These are phyloP conservation scores for Onygenales sp. DNA, from an alignment of 2,329 filamentous ascomycete genomes.

Conservation along the genomic window DNA sequence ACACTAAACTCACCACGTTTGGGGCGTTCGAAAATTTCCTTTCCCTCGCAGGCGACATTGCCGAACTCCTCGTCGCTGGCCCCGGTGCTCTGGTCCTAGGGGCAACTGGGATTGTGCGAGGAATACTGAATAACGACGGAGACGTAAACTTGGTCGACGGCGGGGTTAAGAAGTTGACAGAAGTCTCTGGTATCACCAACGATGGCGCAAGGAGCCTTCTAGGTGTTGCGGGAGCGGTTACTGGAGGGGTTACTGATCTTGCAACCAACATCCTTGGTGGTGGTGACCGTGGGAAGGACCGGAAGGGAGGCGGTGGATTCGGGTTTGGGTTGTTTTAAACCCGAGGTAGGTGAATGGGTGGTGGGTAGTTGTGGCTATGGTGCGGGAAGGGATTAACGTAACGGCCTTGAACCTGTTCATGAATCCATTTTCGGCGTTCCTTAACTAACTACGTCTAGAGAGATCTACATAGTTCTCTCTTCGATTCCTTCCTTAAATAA, in stretches of 20 bases:
- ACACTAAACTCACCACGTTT: background rate
- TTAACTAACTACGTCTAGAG: no score
- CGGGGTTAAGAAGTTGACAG: background rate
- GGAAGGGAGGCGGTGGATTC: background rate
- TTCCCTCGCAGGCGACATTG: slow-evolving; percentile 2
- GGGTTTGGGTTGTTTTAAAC: background rate
- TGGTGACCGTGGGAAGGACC: background rate
- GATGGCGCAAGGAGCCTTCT: background rate
- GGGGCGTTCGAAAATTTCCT: background rate
- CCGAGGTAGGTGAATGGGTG: background rate
- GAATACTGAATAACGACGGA: background rate
- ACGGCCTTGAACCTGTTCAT: no score
- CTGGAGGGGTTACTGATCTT: background rate
- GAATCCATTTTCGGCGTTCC: no score
- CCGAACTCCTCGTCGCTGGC: slow-evolving; percentile 1
- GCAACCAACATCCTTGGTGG: background rate
- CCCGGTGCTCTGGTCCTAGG: background rate
- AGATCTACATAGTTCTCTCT: no score
- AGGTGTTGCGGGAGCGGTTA: background rate
- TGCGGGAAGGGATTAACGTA: no score
- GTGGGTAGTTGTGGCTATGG: no score
- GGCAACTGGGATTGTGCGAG: background rate
- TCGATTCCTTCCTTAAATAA: no score
- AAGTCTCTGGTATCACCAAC: slow-evolving; percentile 1
- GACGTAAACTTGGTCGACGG: background rate